Evolutionary conservation across 1,139 yeast genomes (phyloP), one percentile per base, ranked within the genome.

Genomic region (Suhomyces coccinellae): DNA sequence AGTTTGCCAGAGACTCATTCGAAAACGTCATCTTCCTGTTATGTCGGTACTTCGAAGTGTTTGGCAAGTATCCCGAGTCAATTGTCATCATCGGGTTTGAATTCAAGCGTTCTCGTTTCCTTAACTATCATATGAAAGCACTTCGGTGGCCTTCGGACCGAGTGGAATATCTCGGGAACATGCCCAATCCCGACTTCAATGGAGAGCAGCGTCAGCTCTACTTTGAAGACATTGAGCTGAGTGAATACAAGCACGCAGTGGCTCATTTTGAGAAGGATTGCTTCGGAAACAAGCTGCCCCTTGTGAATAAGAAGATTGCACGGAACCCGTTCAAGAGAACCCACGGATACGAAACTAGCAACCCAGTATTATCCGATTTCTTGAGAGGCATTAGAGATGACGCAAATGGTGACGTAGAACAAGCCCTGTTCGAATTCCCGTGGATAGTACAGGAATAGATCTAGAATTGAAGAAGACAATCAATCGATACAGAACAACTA

Each of bases 1-100:
- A 84, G 53, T 85, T 67, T 61, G 91, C 96, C 0, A 67, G 89
- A 37, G 96, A 88, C 61, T 87, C 95, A 1, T 85, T 84, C 60
- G 96, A 88, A 58, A 88, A 88, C 59, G 77, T 87, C 7, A 51
- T 86, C 2, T 87, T 80, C 59, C 80, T 85, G 53, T 54, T 87
- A 2, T 73, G 80, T 39, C 67, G 85, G 40, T 87, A 75, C 59
- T 65, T 73, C 37, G 83, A 83, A 53, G 52, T 75, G 2, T 62
- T 67, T 6, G 66, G 70, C 0, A 33, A 13, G 2, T 83, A 77
- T 51, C 95, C 96, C 0, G 43, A 57, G 1, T 55, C 54, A 2
- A 67, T 87, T 3, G 77, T 82, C 0, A 72, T 88, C 6, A 77
- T 83, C 6, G 95, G 96, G 3, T 86, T 86, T 59, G 89, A 81